Conservation (phyloP, 1,284 basidiomycete genomes). For the Termitomyces sp. region DNA sequence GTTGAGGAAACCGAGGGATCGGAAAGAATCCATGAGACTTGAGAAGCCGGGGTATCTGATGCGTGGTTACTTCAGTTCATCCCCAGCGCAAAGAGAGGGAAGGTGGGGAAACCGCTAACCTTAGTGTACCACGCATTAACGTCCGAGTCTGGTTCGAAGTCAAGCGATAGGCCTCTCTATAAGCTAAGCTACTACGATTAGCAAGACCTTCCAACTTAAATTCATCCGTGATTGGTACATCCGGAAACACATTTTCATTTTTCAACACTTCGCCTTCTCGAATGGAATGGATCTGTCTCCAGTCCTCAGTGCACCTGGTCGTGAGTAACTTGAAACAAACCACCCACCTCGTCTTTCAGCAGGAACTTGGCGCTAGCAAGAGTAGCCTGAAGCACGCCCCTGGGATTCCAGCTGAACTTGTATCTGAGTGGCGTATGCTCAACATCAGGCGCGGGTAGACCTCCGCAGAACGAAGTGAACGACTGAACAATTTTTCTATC, state of each 20-base stretch:
- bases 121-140: constrained; percentile 81
- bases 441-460: constrained; percentile 78
- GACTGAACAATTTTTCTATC: constrained; percentile 65
- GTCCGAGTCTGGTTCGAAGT: constrained; percentile 45
- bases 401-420: constrained; percentile 95
- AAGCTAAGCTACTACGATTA: constrained; percentile 83
- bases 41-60: constrained; percentile 85
- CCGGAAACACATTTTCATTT: constrained; percentile 50
- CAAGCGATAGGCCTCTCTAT: constrained; percentile 59
- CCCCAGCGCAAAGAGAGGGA: not conserved
- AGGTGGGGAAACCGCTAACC: constrained; percentile 33
- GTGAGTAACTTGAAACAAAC: constrained; percentile 5
- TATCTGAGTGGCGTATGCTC: constrained; percentile 69
- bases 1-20: constrained; percentile 69
- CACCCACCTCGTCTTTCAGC: constrained; percentile 49
- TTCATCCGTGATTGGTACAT: constrained; percentile 63
- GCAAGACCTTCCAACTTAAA: constrained; percentile 83
- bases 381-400: constrained; percentile 82
- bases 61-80: not conserved
- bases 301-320: not conserved
- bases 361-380: constrained; percentile 75
- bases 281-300: constrained; percentile 32
- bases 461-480: constrained; percentile 93
- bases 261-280: constrained; percentile 48
- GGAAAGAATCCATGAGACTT: constrained; percentile 71